These are phyloP conservation scores for Populus tremula DNA, from an alignment of 345 rosid genomes.

Conservation along the genomic window DNA sequence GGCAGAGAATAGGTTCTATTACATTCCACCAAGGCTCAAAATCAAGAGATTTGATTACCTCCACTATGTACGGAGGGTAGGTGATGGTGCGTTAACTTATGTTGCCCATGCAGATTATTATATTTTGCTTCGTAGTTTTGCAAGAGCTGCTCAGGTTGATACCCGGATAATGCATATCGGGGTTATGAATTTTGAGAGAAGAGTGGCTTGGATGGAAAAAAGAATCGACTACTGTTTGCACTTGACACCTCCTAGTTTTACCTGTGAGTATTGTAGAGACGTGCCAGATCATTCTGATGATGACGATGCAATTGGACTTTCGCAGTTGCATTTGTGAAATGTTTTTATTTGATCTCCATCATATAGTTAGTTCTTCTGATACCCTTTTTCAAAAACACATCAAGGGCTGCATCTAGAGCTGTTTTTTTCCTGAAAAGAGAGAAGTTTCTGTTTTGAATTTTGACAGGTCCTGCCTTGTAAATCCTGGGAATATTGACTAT, in stretches of 20 bases:
- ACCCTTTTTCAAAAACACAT: background rate
- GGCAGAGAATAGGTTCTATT: conserved; percentile 65
- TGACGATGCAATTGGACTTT: conserved; percentile 24
- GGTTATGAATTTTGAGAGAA: conserved; percentile 69
- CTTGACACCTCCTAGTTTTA: conserved; percentile 36
- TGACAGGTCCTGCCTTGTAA: background rate
- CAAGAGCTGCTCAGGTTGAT: conserved; percentile 56
- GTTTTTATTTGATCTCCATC: background rate
- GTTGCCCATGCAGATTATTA: conserved; percentile 83
- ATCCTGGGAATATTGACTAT: background rate
- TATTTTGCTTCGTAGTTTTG: conserved; percentile 66
- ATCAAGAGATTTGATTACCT: conserved; percentile 57
- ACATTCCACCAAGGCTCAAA: conserved; percentile 67
- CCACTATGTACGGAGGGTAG: conserved; percentile 58
- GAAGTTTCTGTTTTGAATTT: background rate
- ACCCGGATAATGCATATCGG: conserved; percentile 60
- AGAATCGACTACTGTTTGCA: conserved; percentile 54
- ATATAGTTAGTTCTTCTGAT: background rate
- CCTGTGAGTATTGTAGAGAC: conserved; percentile 47
- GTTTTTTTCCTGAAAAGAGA: background rate
- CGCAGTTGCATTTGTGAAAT: conserved; percentile 21
- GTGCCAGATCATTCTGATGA: conserved; percentile 14
- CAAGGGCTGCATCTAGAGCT: no score
- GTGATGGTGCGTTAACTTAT: conserved; percentile 48
- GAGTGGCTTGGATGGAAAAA: conserved; percentile 73